Base-by-base conservation (phyloP, 306 rosid species). In the Mimosa pudica region DNA sequence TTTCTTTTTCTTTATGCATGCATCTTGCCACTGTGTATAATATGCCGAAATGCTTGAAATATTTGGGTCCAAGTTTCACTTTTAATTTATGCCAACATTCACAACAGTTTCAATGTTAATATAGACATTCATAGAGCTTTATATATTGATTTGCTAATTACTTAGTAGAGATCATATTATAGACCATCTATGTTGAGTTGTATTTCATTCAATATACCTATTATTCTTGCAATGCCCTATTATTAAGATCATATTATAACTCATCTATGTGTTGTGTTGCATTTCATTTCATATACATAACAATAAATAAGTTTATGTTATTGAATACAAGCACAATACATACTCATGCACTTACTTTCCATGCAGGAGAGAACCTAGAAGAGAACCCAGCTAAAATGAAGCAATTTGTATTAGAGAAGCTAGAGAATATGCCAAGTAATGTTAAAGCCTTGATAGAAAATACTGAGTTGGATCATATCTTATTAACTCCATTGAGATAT, bases 371-470 rank as follows among this genome's bases (percentile, higher is more conserved):
- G 70, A 89, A 81, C 83, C 68, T 45, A 54, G 80, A 78, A 30
- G 63, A 78, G 18, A 65, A 85, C 38, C 85, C 88, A 67, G 77
- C 78, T 24, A 69, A 86, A 66, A 9, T 89, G 82, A 90, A 86
- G 75, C 81, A 88, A 63, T 79, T 30, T 74, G 89, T 90, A 78
- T 46, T 88, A 68, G 81, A 79, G 75, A 89, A 88, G 81, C 86
- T 89, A 47, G 90, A 83, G 84, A 80, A 76, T 3, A 45, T 86
- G 63, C 85, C 94, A 7, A 88, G 73, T 58, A 64, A 83, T 70
- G 33, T 77, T 57, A 89, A 70, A 77, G 78, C 11, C 36, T 57
- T 79, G 16, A 69, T 94, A 14, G 92, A 82, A 75, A 81, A 84
- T 54, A 86, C 90, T 2, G 80, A 76, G 20, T 10, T 85, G 24